Evolutionary conservation across 257 asterid species (phyloP).

Genomic region (Plantago elongata): DNA sequence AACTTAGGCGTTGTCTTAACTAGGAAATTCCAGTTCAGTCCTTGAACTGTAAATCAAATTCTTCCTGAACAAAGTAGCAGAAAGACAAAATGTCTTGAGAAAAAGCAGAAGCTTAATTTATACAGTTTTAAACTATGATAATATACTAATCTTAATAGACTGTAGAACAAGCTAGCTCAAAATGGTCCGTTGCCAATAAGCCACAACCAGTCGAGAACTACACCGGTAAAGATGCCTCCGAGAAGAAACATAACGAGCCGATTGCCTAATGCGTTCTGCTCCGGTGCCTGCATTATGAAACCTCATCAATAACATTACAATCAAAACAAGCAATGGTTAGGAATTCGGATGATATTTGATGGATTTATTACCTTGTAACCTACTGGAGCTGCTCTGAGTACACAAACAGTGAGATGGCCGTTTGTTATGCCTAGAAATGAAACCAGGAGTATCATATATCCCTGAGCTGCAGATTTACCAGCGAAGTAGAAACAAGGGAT

Average conservation of each 20-base stretch:
- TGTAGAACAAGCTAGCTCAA: slow-evolving; percentile 8
- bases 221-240: slow-evolving; percentile 65
- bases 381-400: slow-evolving; percentile 58
- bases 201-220: slow-evolving; percentile 81
- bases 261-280: slow-evolving; percentile 88
- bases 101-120: no score
- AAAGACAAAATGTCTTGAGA: no score
- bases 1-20: slow-evolving; percentile 18
- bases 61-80: no score
- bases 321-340: not conserved
- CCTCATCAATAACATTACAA: not conserved
- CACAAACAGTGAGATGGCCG: slow-evolving; percentile 78
- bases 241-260: slow-evolving; percentile 62
- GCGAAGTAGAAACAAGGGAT: slow-evolving; percentile 79
- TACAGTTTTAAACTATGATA: no score
- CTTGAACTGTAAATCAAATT: no score
- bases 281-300: slow-evolving; percentile 62
- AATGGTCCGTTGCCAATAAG: slow-evolving; percentile 52
- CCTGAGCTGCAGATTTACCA: slow-evolving; percentile 72
- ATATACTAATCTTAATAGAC: no score
- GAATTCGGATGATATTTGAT: no score
- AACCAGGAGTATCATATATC: slow-evolving; percentile 67
- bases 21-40: no score
- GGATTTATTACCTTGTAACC: slow-evolving; percentile 62
- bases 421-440: slow-evolving; percentile 73